Base-by-base conservation (phyloP, 371 early-diverging fungal genomes). In the Haplosporangium sp. region DNA sequence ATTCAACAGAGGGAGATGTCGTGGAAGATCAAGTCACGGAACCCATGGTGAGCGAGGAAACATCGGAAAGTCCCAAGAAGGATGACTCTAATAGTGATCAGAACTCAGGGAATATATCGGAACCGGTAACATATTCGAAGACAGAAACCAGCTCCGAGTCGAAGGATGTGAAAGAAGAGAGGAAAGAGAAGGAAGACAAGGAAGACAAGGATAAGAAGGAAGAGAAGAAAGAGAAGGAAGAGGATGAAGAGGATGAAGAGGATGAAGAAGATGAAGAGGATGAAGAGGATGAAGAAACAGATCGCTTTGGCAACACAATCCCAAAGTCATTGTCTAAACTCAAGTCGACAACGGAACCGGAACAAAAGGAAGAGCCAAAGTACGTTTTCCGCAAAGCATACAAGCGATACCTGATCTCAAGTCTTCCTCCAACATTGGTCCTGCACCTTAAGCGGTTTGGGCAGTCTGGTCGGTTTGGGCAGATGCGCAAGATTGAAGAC, bases 401-500 rank as follows among this genome's bases (percentile, higher is more conserved):
- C 54, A 82, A 81, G 52, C 79, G 84, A 6, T 81, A 74, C 52
- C 47, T 83, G 40, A 43, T 82, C 45, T 67, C 77, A 21, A 66
- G 50, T 23, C 65, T 86, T 10, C 91, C 91, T 5, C 69, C 82
- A 12, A 86, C 86, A n/a, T 51, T 90, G 16, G 81, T 82, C 16
- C 61, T 89, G 14, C 91, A 91, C 57, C 68, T 91, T 16, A 91
- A 91, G 55, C 83, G 90, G 14, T 91, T 91, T 59, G 82, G 85
- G 40, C 88, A 83, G 77, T 82, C 84, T 38, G 55, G 61, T 4
- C 42, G 59, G n/a, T 67, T 69, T 42, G 69, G 68, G 0, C 38
- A 62, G 38, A 74, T 72, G 66, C 70, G 63, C 9, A 83, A 83
- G 54, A 74, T 83, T 5, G 81, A 83, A 20, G 81, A 81, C 54